These are phyloP conservation scores for Exophiala oligosperma DNA, from an alignment of 2,329 filamentous ascomycete species.

Conservation along the genomic window DNA sequence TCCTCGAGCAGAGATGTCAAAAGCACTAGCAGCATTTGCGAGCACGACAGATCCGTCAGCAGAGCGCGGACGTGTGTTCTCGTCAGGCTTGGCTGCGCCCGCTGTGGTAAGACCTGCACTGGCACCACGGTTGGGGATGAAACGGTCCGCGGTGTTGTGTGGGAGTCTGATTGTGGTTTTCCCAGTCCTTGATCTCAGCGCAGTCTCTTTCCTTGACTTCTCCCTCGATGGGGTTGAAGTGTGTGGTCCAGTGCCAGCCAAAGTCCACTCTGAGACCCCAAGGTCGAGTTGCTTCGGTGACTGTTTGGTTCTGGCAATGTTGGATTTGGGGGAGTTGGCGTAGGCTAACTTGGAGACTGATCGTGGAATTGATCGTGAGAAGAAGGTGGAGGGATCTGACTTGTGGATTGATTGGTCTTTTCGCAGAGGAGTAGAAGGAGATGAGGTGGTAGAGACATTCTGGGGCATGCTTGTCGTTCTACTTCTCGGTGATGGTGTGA, in stretches of 20 bases:
- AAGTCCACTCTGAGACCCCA: conserved; percentile 86
- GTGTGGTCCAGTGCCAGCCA: conserved; percentile 74
- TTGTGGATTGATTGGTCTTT: conserved; percentile 71
- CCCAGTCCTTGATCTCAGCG: conserved; percentile 45
- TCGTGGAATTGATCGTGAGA: conserved; percentile 63
- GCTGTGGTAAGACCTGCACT: conserved; percentile 84
- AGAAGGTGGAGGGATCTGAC: conserved; percentile 71
- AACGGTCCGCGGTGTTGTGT: conserved; percentile 79
- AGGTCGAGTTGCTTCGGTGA: conserved; percentile 87
- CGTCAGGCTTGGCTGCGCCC: conserved; percentile 82
- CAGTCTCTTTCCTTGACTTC: conserved; percentile 56
- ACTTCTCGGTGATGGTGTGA: conserved; percentile 83
- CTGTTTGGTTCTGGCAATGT: conserved; percentile 74
- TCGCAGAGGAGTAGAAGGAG: conserved; percentile 75
- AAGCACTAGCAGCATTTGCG: conserved; percentile 64
- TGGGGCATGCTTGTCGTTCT: conserved; percentile 52
- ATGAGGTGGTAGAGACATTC: conserved; percentile 57
- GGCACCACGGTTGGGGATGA: conserved; percentile 90
- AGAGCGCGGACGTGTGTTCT: conserved; percentile 72
- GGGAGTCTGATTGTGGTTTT: conserved; percentile 74
- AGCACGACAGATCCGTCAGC: conserved; percentile 76
- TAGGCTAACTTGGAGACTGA: conserved; percentile 62
- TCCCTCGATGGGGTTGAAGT: conserved; percentile 56
- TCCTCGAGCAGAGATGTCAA: conserved; percentile 61
- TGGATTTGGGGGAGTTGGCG: conserved; percentile 92